phyloP scores from a whole-genome alignment of 2,329 filamentous ascomycete genomes.

The Mycogone perniciosa region DNA sequence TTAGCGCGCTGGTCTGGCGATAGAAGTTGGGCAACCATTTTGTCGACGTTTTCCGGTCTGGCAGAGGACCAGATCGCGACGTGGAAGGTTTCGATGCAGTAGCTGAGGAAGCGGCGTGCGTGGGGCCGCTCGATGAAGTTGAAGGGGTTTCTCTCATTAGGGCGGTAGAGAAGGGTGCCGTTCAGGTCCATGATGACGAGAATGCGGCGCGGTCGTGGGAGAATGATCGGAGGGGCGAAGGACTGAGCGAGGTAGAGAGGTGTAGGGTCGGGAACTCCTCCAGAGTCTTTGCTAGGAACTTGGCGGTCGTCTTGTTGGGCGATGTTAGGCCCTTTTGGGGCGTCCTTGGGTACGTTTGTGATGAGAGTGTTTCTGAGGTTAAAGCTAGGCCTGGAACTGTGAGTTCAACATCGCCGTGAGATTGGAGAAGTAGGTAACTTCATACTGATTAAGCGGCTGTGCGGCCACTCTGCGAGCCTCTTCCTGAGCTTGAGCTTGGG shows the following conservation, averaged over 20 bases:
- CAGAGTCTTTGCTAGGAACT: slow-evolving; percentile 37
- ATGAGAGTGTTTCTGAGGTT: neutral
- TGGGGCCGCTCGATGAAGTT: slow-evolving; percentile 61
- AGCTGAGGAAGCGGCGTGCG: slow-evolving; percentile 61
- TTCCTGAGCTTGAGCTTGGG: neutral
- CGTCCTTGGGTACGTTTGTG: neutral
- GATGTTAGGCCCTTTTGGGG: neutral
- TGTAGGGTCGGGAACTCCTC: slow-evolving; percentile 56
- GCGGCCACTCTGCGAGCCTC: neutral
- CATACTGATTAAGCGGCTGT: neutral
- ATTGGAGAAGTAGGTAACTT: neutral
- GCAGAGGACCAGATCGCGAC: slow-evolving; percentile 93
- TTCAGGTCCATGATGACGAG: slow-evolving; percentile 90
- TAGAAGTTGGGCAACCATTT: slow-evolving; percentile 62
- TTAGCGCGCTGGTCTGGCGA: slow-evolving; percentile 42
- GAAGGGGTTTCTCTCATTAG: slow-evolving; percentile 39
- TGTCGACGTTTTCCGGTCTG: slow-evolving; percentile 60
- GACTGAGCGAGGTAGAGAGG: slow-evolving; percentile 55
- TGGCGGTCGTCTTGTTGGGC: slow-evolving; percentile 7
- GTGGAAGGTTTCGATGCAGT: slow-evolving; percentile 66
- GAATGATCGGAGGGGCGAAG: slow-evolving; percentile 32
- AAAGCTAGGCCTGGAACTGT: neutral
- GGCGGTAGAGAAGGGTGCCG: slow-evolving; percentile 77
- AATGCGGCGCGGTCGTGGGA: slow-evolving; percentile 51
- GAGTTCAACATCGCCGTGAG: neutral